A percentile compares a stretch with the other conserved stretches of the same genome.
Evolutionary conservation across 345 rosid genomes (phyloP).

Genomic region (Sisymbrium altissimum): DNA sequence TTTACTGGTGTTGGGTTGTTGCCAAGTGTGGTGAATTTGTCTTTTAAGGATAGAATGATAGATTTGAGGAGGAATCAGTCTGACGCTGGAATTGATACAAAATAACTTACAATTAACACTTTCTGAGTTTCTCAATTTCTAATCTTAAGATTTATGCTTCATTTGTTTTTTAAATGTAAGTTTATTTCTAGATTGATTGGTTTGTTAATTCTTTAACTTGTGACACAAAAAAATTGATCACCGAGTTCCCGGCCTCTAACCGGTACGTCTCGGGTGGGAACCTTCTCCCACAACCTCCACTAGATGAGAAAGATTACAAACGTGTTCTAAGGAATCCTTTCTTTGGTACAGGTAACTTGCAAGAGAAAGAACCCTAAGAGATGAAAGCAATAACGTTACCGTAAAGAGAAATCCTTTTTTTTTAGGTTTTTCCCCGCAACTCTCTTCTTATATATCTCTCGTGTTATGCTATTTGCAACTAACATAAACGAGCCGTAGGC

Average conservation of each 20-base stretch:
- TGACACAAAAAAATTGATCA: background rate
- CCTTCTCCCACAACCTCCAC: background rate
- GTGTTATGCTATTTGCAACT: background rate
- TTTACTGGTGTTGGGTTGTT: no score
- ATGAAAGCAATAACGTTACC: background rate
- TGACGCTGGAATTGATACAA: no score
- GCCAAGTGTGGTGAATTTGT: no score
- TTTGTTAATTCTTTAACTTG: no score
- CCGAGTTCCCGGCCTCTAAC: background rate
- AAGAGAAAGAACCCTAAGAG: background rate
- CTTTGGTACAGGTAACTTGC: background rate
- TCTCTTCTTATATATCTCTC: background rate
- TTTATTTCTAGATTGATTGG: no score
- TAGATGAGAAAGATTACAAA: background rate
- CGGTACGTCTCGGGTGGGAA: background rate
- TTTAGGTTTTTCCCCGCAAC: background rate
- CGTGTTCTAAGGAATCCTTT: background rate
- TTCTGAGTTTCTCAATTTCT: no score
- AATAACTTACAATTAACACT: no score
- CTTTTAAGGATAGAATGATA: no score
- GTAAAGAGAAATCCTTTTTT: background rate
- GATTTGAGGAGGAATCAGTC: no score
- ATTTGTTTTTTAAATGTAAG: no score
- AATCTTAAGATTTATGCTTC: no score
- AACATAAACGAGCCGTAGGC: no score